Evolutionary conservation across 2,329 filamentous ascomycete species (phyloP), one percentile per base, ranked within the genome.

Genomic region (Ilyonectria sp.): DNA sequence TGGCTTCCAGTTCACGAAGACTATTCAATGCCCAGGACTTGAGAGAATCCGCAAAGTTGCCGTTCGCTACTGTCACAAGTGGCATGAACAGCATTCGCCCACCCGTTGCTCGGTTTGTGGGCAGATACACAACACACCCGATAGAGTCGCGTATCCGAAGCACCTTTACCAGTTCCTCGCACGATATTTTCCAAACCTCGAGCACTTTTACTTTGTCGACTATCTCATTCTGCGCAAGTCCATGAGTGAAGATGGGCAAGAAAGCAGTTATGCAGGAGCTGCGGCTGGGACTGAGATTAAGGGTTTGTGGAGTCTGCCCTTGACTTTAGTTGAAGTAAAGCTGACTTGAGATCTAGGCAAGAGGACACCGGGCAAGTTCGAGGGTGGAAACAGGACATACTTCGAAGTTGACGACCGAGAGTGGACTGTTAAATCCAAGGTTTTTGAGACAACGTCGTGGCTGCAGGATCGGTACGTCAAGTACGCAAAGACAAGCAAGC

Each of bases 131-230:
- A 69, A 71, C 8, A 63, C 68, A 3, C 59, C 70, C 10, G 74
- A 75, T 21, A 73, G 68, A 44, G 71, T 77, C 54, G 71, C 74
- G 15, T 79, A 79, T 33, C 83, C 83, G 0, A 73, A 75, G 6
- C 83, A 86, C 59, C 74, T 84, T 1, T 85, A 83, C 69, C 81
- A 84, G 55, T 84, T 86, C 35, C 75, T 84, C 7, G 79, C 82
- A 2, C 75, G 83, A 10, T 80, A 82, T 67, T 73, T 82, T 15
- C 81, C 81, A 1, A 82, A 81, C 15, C 75, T 86, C 6, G 79
- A 84, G 63, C 76, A 79, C 1, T 83, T 86, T 49, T 85, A 82
- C 65, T 81, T 86, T 52, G 74, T 86, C 23, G 84, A 86, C 68
- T 84, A 82, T 58, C 75, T 83, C 6, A 80, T 83, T 4, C 67